These are phyloP conservation scores for Solanum bulbocastanum DNA, from an alignment of 257 asterid species.

Conservation along the genomic window DNA sequence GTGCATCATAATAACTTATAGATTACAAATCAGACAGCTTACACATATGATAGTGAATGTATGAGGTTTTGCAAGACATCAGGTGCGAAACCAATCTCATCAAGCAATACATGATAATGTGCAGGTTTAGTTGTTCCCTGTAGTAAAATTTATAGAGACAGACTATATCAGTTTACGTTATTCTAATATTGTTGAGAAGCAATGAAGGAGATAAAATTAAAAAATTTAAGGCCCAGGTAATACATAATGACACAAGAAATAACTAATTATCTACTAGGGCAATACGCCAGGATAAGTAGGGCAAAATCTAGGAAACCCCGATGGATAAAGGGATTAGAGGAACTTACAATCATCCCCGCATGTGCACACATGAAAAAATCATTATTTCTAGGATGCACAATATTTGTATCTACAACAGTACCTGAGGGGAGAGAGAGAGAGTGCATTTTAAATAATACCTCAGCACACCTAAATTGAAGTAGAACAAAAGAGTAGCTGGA, in stretches of 20 bases:
- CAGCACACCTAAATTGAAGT: background rate
- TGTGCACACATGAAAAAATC: slow-evolving; percentile 92
- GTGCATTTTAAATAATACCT: background rate
- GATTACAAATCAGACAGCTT: slow-evolving; percentile 19
- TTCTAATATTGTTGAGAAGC: background rate
- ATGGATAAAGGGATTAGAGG: background rate
- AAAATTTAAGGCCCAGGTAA: background rate
- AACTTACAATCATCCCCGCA: slow-evolving; percentile 72
- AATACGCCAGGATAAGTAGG: background rate
- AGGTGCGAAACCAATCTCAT: slow-evolving; percentile 95
- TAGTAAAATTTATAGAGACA: background rate
- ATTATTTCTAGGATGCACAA: slow-evolving; percentile 72
- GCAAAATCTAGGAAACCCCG: background rate
- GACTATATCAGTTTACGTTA: background rate
- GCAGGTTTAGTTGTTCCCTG: slow-evolving; percentile 94
- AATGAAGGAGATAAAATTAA: background rate
- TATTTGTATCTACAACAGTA: slow-evolving; percentile 64
- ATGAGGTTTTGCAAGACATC: slow-evolving; percentile 70
- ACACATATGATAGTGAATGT: slow-evolving; percentile 83
- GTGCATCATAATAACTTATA: slow-evolving; percentile 8
- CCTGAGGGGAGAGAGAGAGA: slow-evolving; percentile 41
- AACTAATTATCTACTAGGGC: background rate
- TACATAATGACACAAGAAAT: background rate
- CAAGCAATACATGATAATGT: slow-evolving; percentile 81
- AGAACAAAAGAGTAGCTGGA: background rate